Percentiles rank a stretch among this genome's conserved stretches.
These are phyloP conservation scores for Arthrinium puccinioides DNA, from an alignment of 2,329 filamentous ascomycete species.

Conservation along the genomic window DNA sequence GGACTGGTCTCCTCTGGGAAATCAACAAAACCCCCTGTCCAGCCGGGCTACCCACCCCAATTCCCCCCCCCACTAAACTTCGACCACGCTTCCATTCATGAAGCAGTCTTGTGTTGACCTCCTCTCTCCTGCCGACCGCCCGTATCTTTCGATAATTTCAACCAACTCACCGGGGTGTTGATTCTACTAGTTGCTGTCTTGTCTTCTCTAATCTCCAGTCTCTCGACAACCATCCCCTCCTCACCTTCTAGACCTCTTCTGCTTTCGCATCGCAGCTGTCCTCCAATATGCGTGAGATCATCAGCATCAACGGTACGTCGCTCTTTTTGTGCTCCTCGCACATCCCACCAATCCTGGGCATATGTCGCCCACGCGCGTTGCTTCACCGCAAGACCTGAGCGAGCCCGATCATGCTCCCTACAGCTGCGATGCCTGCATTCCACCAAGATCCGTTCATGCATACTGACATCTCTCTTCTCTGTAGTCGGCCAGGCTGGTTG, in stretches of 20 bases:
- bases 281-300: constrained; percentile 94
- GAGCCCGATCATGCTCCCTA: constrained; percentile 9
- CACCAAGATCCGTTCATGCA: constrained; percentile 12
- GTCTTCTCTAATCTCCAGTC: not conserved
- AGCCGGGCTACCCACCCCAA: too few relatives aligned
- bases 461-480: constrained; percentile 47
- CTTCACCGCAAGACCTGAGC: constrained; percentile 31
- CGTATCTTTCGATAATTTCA: constrained; percentile 10
- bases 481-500: constrained; percentile 99
- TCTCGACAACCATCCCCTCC: constrained; percentile 17
- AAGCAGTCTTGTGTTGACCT: constrained; percentile 6
- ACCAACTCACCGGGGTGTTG: constrained; percentile 1
- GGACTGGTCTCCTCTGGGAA: too few relatives aligned
- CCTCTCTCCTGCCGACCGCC: constrained; percentile 3
- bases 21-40: too few relatives aligned
- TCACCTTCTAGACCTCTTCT: constrained; percentile 22
- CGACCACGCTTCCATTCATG: not conserved
- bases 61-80: constrained; percentile 4
- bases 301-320: constrained; percentile 91
- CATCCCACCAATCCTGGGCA: not conserved
- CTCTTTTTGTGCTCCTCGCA: constrained; percentile 31
- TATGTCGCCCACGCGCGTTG: constrained; percentile 1
- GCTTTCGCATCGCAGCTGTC: constrained; percentile 22
- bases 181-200: constrained; percentile 1
- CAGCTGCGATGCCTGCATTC: too few relatives aligned